Conservation (phyloP, 352 stramenopile species). For the Globisporangium acanthophoron region DNA sequence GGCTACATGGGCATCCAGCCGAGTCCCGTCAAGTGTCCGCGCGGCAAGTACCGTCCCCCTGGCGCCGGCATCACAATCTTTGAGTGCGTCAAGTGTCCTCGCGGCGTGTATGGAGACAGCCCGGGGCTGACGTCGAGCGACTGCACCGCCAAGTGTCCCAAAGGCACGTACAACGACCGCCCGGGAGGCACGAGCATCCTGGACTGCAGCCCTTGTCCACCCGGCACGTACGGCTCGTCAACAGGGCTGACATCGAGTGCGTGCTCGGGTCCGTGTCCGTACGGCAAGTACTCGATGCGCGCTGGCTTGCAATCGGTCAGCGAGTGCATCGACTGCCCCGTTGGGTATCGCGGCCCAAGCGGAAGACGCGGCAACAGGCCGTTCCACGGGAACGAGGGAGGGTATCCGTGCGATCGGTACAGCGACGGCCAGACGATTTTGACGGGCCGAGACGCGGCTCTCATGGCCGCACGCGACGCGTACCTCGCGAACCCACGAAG, state of each 20-base stretch:
- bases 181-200: slow-evolving; percentile 49
- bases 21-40: slow-evolving; percentile 32
- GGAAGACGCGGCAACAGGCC: slow-evolving; percentile 53
- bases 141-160: slow-evolving; percentile 66
- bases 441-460: slow-evolving; percentile 30
- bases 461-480: slow-evolving; percentile 22
- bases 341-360: slow-evolving; percentile 53
- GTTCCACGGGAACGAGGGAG: slow-evolving; percentile 26
- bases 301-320: slow-evolving; percentile 45
- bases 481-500: slow-evolving; percentile 18
- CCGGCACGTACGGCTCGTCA: slow-evolving; percentile 52
- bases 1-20: slow-evolving; percentile 52
- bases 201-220: slow-evolving; percentile 60
- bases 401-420: slow-evolving; percentile 58
- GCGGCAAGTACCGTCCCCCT: slow-evolving; percentile 58
- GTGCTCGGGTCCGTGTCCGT: slow-evolving; percentile 57
- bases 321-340: slow-evolving; percentile 54
- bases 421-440: slow-evolving; percentile 39
- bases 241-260: slow-evolving; percentile 45
- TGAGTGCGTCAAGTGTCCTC: slow-evolving; percentile 68
- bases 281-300: slow-evolving; percentile 64
- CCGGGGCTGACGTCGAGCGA: slow-evolving; percentile 50
- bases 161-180: slow-evolving; percentile 65
- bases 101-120: slow-evolving; percentile 67
- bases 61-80: slow-evolving; percentile 35